Percentiles rank a stretch among this genome's conserved stretches.
Conservation (phyloP, 2,329 filamentous ascomycete species). For the Apiospora aurea region DNA sequence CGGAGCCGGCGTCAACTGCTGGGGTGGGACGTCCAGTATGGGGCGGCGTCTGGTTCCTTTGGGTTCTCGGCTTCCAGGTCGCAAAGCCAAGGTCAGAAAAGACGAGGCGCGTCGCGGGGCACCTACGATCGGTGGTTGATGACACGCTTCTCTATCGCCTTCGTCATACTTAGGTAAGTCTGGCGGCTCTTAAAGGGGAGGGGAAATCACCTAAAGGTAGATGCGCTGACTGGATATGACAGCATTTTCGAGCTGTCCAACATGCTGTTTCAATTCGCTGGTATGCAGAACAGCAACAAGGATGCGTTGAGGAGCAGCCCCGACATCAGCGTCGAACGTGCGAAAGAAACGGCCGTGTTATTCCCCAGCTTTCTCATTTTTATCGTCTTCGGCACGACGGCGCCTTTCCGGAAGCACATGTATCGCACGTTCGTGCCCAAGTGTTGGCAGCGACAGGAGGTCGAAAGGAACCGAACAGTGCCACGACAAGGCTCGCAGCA, state of each 20-base stretch:
- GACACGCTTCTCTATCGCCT: slow-evolving; percentile 52
- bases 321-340: slow-evolving; percentile 43
- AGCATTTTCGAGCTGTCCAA: slow-evolving; percentile 47
- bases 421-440: slow-evolving; percentile 34
- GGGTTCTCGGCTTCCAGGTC: slow-evolving; percentile 26
- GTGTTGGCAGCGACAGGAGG: slow-evolving; percentile 27
- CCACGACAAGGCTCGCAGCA: slow-evolving; percentile 18
- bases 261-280: slow-evolving; percentile 35
- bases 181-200: background rate
- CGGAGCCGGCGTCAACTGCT: slow-evolving; percentile 44
- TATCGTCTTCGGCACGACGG: slow-evolving; percentile 51
- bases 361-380: slow-evolving; percentile 48
- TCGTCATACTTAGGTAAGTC: slow-evolving; percentile 48
- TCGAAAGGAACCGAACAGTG: background rate
- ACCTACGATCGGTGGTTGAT: slow-evolving; percentile 56
- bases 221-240: slow-evolving; percentile 34
- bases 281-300: slow-evolving; percentile 39
- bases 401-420: slow-evolving; percentile 42
- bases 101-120: slow-evolving; percentile 29
- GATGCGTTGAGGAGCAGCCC: slow-evolving; percentile 40
- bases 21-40: slow-evolving; percentile 43
- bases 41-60: slow-evolving; percentile 28
- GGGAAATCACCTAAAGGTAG: background rate
- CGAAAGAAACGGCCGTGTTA: slow-evolving; percentile 43
- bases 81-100: slow-evolving; percentile 27